Percentiles rank a stretch among this genome's conserved stretches.
Evolutionary conservation across 2,329 filamentous ascomycete genomes (phyloP).

Genomic region (Raffaelea arxii): DNA sequence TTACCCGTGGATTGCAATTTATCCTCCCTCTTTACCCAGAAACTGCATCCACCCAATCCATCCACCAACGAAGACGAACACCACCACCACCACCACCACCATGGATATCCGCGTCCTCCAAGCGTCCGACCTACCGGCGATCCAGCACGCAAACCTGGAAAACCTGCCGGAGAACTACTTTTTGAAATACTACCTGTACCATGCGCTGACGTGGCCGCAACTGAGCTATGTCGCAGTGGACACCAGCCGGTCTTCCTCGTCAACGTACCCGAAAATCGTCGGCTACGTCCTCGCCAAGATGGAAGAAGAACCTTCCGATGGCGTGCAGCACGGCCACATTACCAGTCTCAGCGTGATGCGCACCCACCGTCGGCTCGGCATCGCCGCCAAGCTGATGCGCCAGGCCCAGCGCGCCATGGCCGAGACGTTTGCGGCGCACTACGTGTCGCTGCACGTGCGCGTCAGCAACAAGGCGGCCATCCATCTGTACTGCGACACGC

Average conservation of each 20-base stretch:
- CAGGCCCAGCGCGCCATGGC: conserved; percentile 96
- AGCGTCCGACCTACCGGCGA: conserved; percentile 75
- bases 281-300: conserved; percentile 99
- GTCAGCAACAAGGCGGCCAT: conserved; percentile 87
- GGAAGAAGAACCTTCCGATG: conserved; percentile 93
- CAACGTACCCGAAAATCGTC: conserved; percentile 87
- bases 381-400: conserved; percentile 95
- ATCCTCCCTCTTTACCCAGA: too few relatives aligned
- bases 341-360: conserved; percentile 93
- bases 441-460: conserved; percentile 93
- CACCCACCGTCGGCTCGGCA: conserved; percentile 80
- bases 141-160: conserved; percentile 97
- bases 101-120: conserved; percentile 91
- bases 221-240: conserved; percentile 95
- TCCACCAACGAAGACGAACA: background rate
- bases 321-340: conserved; percentile 89
- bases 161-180: conserved; percentile 99
- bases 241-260: conserved; percentile 66
- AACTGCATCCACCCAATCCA: too few relatives aligned
- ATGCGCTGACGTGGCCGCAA: conserved; percentile 95
- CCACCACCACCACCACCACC: conserved; percentile 17
- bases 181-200: conserved; percentile 99
- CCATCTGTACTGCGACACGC: conserved; percentile 83
- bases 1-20: too few relatives aligned
- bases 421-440: conserved; percentile 81